Evolutionary conservation across 257 asterid species (phyloP).

Genomic region (Solanum commersonii): DNA sequence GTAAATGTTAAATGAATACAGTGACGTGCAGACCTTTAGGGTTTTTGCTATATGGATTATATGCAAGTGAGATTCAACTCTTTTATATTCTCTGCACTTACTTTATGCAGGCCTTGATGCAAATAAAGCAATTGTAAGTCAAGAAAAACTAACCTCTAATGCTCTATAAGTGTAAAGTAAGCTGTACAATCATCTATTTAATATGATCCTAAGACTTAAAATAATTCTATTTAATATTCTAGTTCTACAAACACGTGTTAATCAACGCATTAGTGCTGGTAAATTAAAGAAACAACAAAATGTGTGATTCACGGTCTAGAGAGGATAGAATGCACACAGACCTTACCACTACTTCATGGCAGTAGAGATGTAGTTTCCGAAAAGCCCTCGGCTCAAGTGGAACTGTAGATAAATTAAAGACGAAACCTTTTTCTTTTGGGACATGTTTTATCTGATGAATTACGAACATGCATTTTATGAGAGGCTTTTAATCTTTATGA

Average conservation of each 20-base stretch:
- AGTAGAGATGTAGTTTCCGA: rapidly evolving
- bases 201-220: neutral
- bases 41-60: slow-evolving; percentile 22
- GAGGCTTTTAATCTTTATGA: neutral
- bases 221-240: neutral
- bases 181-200: neutral
- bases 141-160: neutral
- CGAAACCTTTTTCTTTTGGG: neutral
- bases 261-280: neutral
- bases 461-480: neutral
- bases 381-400: neutral
- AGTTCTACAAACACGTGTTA: neutral
- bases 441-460: neutral
- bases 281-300: neutral
- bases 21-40: slow-evolving; percentile 12
- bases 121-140: neutral
- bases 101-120: neutral
- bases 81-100: neutral
- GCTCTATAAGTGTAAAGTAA: neutral
- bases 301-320: neutral
- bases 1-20: slow-evolving; percentile 20
- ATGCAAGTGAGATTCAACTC: neutral
- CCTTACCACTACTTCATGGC: neutral
- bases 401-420: too few species aligned
- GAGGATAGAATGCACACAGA: neutral